These are phyloP conservation scores for Salvia sclarea DNA, from an alignment of 305 asterid species.

Conservation along the genomic window DNA sequence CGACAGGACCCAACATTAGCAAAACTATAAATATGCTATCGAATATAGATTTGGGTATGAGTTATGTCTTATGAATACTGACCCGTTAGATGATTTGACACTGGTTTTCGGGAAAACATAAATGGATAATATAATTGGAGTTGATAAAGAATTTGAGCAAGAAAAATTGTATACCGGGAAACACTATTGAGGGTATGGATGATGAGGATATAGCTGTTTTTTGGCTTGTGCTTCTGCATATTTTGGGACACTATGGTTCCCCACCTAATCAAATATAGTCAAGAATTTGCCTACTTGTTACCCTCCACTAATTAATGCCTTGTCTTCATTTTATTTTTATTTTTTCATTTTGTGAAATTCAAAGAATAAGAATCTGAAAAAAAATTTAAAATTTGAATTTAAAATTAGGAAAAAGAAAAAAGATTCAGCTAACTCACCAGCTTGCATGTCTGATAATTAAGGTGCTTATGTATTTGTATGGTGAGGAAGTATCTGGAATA, in stretches of 20 bases:
- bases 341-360: background rate
- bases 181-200: conserved; percentile 38
- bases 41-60: background rate
- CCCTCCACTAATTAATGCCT: conserved; percentile 51
- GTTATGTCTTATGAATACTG: background rate
- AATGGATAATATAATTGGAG: background rate
- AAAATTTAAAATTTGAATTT: background rate
- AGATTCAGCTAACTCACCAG: conserved; percentile 22
- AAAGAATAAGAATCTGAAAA: background rate
- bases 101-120: background rate
- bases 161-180: too few species aligned
- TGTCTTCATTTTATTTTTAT: conserved; percentile 32
- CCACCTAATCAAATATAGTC: conserved; percentile 43
- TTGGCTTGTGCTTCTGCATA: conserved; percentile 35
- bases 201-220: conserved; percentile 47
- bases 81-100: background rate
- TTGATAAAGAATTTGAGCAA: background rate
- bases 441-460: conserved; percentile 8
- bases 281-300: conserved; percentile 49
- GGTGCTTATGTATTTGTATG: conserved; percentile 5
- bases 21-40: background rate
- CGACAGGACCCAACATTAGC: background rate
- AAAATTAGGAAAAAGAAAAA: background rate
- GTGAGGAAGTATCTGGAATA: background rate
- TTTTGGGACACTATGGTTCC: conserved; percentile 46